Base-by-base conservation (phyloP, 768 basidiomycete genomes). In the Hysterangium stoloniferum region DNA sequence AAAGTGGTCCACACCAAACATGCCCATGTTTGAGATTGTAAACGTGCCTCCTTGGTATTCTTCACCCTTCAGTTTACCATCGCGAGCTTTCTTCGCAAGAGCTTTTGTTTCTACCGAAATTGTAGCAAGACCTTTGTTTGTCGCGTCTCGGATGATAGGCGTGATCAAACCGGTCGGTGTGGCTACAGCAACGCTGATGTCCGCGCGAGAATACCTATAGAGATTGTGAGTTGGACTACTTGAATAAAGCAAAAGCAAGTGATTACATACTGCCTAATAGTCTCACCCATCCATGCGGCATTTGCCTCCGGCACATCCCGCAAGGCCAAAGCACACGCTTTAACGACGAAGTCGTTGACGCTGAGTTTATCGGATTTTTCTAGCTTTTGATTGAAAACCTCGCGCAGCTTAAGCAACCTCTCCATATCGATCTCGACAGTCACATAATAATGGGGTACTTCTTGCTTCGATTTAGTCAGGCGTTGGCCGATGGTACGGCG, bases 31-130 rank as follows among this genome's bases (percentile, higher is more conserved):
- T 53, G 96, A 99, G 65, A 99, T 90, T 37, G 96, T 98, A 73
- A 99, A 98, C 11, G 94, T 89, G 43, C 96, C 96, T 48, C 96
- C 96, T 86, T 99, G 95, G 73, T 98, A 99, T 67, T 99, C 95
- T 48, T 85, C 74, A 22, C 95, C 96, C 63, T 84, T 77, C 53
- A 99, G 77, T 71, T 97, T 99, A 56, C 94, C 93, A 58, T 98
- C 96, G 44, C 95, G 84, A 27, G 96, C 96, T 69, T 92, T 93
- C 74, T 84, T 88, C 1, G 96, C 96, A 41, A 99, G 79, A 9
- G 80, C 68, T 71, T 98, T 99, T 27, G 91, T 80, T 67, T 96
- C 90, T 9, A 89, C 71, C 44, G 96, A 97, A 61, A 99, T 95
- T 29, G 83, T 76, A 9, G 94, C 86, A 54, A 99, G 77, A 53